Evolutionary conservation across 495 filamentous ascomycete species (phyloP).

Genomic region (Tuber brumale): DNA sequence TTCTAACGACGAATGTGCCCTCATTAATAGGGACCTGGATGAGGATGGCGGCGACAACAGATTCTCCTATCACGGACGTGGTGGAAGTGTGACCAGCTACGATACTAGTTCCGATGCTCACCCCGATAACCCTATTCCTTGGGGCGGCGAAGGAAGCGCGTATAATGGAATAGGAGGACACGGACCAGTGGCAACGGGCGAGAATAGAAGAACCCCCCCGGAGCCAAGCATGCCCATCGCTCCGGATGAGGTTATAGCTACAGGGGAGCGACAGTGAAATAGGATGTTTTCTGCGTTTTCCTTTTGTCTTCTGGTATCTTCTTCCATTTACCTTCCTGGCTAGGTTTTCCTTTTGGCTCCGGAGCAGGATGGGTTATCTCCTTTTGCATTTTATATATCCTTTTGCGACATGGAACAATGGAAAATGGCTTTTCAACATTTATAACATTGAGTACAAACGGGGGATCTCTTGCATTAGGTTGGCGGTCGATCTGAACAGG

Average conservation of each 20-base stretch:
- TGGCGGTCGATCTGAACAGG: no score
- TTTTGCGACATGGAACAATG: no score
- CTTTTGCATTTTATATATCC: no score
- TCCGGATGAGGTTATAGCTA: conserved; percentile 27
- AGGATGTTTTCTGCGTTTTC: background rate
- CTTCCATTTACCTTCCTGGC: no score
- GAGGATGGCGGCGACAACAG: conserved; percentile 22
- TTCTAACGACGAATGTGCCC: conserved; percentile 39
- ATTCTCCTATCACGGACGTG: conserved; percentile 23
- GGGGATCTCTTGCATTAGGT: no score
- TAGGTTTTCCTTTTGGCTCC: no score
- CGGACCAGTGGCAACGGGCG: conserved; percentile 21
- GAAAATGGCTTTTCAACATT: no score
- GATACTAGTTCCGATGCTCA: conserved; percentile 30
- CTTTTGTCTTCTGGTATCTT: background rate
- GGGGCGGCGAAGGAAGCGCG: conserved; percentile 34
- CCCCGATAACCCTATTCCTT: conserved; percentile 30
- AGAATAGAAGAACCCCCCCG: background rate
- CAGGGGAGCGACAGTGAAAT: conserved; percentile 17
- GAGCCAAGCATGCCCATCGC: conserved; percentile 30
- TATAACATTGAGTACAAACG: no score
- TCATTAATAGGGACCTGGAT: conserved; percentile 36
- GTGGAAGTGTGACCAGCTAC: no score
- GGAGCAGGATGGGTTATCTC: no score
- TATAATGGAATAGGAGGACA: conserved; percentile 36